Evolutionary conservation across 2,329 filamentous ascomycete species (phyloP).

Genomic region (Nigrospora osmanthi): DNA sequence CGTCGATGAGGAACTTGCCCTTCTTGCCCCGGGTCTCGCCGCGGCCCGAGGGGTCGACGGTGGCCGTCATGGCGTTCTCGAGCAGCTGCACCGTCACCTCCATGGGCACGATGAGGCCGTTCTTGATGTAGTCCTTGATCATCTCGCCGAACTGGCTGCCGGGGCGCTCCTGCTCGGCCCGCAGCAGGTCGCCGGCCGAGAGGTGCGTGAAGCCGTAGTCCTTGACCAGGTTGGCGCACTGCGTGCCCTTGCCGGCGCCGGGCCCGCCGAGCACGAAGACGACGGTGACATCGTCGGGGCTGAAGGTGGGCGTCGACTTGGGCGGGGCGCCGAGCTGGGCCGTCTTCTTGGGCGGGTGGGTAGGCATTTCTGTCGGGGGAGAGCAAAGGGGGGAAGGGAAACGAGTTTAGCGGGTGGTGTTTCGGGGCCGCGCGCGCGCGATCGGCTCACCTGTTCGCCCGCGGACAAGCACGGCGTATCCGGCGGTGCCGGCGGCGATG

Average conservation of each 20-base stretch:
- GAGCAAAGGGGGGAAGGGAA: background rate
- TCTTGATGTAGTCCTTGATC: conserved; percentile 88
- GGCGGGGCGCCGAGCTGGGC: conserved; percentile 37
- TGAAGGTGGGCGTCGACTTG: conserved; percentile 64
- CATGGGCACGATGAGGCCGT: conserved; percentile 97
- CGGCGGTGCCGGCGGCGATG: conserved; percentile 37
- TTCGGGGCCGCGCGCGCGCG: background rate
- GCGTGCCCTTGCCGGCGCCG: conserved; percentile 92
- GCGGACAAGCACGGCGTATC: conserved; percentile 43
- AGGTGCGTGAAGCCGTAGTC: conserved; percentile 91
- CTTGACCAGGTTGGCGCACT: conserved; percentile 80
- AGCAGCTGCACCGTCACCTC: conserved; percentile 91
- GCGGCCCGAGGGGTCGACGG: conserved; percentile 41
- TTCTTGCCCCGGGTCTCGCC: conserved; percentile 30
- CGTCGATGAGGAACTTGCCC: conserved; percentile 68
- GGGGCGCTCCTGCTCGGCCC: conserved; percentile 82
- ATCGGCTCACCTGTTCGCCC: conserved; percentile 36
- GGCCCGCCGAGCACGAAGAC: conserved; percentile 95
- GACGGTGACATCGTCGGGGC: conserved; percentile 71
- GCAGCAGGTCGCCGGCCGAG: conserved; percentile 85
- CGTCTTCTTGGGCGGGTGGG: conserved; percentile 28
- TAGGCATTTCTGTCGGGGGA: conserved; percentile 29
- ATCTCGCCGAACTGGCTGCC: conserved; percentile 86
- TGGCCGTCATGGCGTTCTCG: conserved; percentile 82
- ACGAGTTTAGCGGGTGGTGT: background rate